These are phyloP conservation scores for Epichloe coenophiala DNA, from an alignment of 2,329 filamentous ascomycete species.

Conservation along the genomic window DNA sequence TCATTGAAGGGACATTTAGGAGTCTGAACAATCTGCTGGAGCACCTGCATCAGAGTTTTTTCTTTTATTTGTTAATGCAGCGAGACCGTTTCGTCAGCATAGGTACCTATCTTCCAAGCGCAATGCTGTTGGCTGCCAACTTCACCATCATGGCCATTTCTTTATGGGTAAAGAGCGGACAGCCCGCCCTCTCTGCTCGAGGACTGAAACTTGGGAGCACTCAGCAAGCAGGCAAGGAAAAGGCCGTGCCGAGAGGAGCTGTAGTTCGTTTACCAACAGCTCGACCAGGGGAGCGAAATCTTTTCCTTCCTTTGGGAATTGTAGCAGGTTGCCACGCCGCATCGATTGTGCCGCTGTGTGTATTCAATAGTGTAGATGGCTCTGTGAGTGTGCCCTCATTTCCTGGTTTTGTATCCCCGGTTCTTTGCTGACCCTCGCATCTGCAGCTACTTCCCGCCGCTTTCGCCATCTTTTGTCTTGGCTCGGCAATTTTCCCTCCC, in stretches of 20 bases:
- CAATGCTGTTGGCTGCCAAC: slow-evolving; percentile 91
- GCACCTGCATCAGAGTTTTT: slow-evolving; percentile 98
- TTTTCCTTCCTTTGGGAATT: slow-evolving; percentile 61
- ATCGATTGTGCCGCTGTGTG: slow-evolving; percentile 66
- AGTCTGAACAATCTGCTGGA: slow-evolving; percentile 94
- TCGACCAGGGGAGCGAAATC: slow-evolving; percentile 41
- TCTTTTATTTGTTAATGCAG: slow-evolving; percentile 94
- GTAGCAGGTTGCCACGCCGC: slow-evolving; percentile 63
- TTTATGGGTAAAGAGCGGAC: slow-evolving; percentile 84
- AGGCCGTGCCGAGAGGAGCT: slow-evolving; percentile 17
- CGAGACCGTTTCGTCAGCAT: slow-evolving; percentile 92
- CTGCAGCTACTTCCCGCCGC: slow-evolving; percentile 41
- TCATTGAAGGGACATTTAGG: slow-evolving; percentile 80
- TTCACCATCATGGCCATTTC: slow-evolving; percentile 93
- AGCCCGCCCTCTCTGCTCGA: slow-evolving; percentile 13
- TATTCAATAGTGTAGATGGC: slow-evolving; percentile 65
- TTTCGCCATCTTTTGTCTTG: slow-evolving; percentile 43
- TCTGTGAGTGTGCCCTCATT: slow-evolving; percentile 35
- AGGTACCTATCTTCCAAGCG: slow-evolving; percentile 88
- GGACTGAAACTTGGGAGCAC: background rate
- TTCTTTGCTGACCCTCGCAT: slow-evolving; percentile 1
- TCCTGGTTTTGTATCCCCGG: background rate
- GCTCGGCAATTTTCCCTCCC: slow-evolving; percentile 44
- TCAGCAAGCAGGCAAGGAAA: background rate
- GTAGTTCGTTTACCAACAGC: slow-evolving; percentile 5